Evolutionary conservation across 371 early-diverging fungal species (phyloP), one percentile per base, ranked within the genome.

Genomic region (Mortierella sp.): DNA sequence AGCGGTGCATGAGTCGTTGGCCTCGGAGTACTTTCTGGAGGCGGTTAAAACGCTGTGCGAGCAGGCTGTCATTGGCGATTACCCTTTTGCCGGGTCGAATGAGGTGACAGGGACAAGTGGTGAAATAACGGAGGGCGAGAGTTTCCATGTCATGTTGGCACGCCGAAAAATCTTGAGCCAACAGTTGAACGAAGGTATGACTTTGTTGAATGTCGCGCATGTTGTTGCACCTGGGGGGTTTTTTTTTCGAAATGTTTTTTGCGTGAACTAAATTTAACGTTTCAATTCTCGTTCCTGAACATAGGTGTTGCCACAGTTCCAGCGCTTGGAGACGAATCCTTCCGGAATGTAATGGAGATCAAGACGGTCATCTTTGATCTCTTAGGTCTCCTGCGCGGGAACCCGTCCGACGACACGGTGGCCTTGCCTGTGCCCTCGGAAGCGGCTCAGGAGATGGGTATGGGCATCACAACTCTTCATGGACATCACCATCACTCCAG

Each of bases 21-120:
- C 86, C 3, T 29, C 70, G 24, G 86, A 79, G 54, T 82, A 77
- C 55, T 86, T 86, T 38, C 32, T 79, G 29, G 86, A 86, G n/a
- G 74, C 86, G 16, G 86, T 86, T 43, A 81, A 71, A 65, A 79
- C 77, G 1, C 71, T 92, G 1, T 92, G 91, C 70, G 89, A 90
- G 49, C 92, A 91, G 46, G 89, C 89, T 4, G 81, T 91, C 0
- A 75, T 89, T 49, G 92, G 92, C 21, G 92, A 90, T 0, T 92
- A 92, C 79, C 92, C 92, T 27, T 91, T 92, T 75, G 75, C 88
- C 1, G 90, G 91, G 3, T 79, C 90, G 41, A 89, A 89, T 16
- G 88, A 90, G 27, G 88, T 88, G 24, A 87, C 89, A 1, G 89
- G 89, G 0, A 87, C 88, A n/a, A 89, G 90, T 4, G 86, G 87